Evolutionary conservation across 768 basidiomycete species (phyloP).

Genomic region (Lentinus tigrinus): DNA sequence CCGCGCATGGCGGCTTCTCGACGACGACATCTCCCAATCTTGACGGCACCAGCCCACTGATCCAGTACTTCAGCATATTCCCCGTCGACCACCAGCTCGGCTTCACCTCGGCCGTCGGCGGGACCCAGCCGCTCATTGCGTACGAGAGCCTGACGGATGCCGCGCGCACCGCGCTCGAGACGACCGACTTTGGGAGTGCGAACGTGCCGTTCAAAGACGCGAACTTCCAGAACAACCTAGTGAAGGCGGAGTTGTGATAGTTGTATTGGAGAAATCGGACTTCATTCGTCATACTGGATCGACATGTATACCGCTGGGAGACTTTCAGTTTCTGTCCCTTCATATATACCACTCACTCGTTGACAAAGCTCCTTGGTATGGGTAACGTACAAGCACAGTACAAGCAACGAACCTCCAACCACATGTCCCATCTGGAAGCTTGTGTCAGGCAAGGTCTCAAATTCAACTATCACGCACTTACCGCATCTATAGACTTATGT

Average conservation of each 20-base stretch:
- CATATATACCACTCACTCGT: no score
- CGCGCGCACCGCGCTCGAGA: background rate
- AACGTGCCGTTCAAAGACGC: constrained; percentile 3
- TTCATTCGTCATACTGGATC: no score
- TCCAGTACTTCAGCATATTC: background rate
- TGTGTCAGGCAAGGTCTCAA: no score
- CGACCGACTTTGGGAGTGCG: background rate
- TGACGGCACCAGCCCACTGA: background rate
- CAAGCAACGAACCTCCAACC: no score
- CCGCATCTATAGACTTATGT: background rate
- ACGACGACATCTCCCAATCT: background rate
- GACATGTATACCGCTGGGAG: no score
- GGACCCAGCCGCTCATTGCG: background rate
- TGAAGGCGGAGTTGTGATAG: background rate
- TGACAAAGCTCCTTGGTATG: no score
- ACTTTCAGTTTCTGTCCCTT: no score
- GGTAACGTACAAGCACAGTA: no score
- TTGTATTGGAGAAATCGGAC: background rate
- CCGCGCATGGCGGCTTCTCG: background rate
- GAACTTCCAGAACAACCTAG: constrained; percentile 2
- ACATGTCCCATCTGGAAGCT: no score
- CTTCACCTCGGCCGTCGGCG: background rate
- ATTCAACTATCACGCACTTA: no score
- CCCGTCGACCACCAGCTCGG: constrained; percentile 4
- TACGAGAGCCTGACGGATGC: constrained; percentile 3